Evolutionary conservation across 768 basidiomycete genomes (phyloP).

Genomic region (Pleurotus djamor): DNA sequence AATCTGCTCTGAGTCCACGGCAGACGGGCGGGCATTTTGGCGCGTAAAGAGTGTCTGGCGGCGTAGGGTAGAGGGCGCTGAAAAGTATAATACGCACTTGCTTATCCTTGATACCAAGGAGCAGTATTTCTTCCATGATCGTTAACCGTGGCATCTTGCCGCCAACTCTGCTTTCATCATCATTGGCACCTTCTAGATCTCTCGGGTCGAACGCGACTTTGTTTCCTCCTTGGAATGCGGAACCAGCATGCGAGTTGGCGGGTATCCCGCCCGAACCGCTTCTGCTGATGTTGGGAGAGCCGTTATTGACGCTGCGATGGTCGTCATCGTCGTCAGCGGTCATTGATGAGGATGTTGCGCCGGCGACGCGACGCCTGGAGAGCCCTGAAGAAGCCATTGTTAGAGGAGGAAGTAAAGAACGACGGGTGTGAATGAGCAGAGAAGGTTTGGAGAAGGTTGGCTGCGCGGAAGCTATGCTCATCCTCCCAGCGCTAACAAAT

Average conservation of each 20-base stretch:
- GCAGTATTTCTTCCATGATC: conserved; percentile 94
- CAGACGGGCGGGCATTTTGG: too few species aligned
- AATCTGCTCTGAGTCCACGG: too few species aligned
- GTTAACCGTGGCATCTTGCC: conserved; percentile 84
- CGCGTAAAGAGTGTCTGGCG: too few species aligned
- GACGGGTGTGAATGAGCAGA: background rate
- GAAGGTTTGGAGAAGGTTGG: background rate
- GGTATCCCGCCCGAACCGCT: conserved; percentile 13
- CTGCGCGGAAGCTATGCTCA: background rate
- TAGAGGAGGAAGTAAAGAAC: background rate
- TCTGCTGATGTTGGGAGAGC: conserved; percentile 10
- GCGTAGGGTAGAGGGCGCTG: background rate
- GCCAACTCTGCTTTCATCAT: conserved; percentile 54
- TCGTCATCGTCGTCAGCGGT: conserved; percentile 34
- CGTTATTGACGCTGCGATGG: conserved; percentile 8
- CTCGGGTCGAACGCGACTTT: conserved; percentile 94
- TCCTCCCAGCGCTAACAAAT: background rate
- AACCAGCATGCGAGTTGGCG: conserved; percentile 61
- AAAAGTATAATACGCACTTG: conserved; percentile 53
- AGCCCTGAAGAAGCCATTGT: conserved; percentile 51
- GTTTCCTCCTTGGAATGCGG: conserved; percentile 82
- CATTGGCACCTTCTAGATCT: conserved; percentile 73
- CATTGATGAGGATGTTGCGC: conserved; percentile 29
- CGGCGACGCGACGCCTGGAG: conserved; percentile 55
- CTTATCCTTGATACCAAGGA: conserved; percentile 95